A percentile compares a stretch with the other conserved stretches of the same genome.
Evolutionary conservation across 2,329 filamentous ascomycete species (phyloP).

Genomic region (Cytospora mali): DNA sequence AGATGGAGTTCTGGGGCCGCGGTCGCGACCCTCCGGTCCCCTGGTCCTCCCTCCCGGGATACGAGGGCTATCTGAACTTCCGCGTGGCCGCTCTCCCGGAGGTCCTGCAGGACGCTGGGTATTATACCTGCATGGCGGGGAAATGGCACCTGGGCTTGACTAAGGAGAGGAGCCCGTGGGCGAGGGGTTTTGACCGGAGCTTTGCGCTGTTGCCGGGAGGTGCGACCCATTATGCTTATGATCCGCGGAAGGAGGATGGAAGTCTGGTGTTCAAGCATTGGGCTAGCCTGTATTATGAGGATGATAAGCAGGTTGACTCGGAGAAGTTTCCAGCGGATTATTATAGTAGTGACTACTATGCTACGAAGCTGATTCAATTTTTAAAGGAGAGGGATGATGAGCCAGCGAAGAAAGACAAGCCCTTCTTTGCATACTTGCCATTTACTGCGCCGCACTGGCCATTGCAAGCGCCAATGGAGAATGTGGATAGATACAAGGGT

Average conservation of each 20-base stretch:
- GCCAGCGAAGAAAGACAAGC: slow-evolving; percentile 37
- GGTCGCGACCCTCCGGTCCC: slow-evolving; percentile 25
- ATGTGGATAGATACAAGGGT: slow-evolving; percentile 55
- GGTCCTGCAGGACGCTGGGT: slow-evolving; percentile 36
- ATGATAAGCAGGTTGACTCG: not conserved
- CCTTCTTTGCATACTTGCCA: slow-evolving; percentile 63
- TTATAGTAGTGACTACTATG: slow-evolving; percentile 56
- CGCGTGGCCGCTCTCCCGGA: slow-evolving; percentile 36
- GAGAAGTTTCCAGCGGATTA: slow-evolving; percentile 50
- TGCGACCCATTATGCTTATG: slow-evolving; percentile 57
- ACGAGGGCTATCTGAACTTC: slow-evolving; percentile 39
- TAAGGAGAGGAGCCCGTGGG: slow-evolving; percentile 56
- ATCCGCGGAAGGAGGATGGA: slow-evolving; percentile 41
- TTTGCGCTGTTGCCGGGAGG: slow-evolving; percentile 64
- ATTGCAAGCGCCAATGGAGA: slow-evolving; percentile 55
- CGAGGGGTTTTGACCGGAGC: slow-evolving; percentile 61
- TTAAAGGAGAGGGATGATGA: slow-evolving; percentile 48
- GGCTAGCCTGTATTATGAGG: not conserved
- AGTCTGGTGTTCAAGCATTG: not conserved
- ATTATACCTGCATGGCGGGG: slow-evolving; percentile 37
- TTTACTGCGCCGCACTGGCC: slow-evolving; percentile 68
- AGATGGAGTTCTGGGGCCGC: slow-evolving; percentile 52
- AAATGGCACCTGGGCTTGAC: slow-evolving; percentile 51
- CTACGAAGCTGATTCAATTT: slow-evolving; percentile 54
- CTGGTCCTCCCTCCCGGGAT: slow-evolving; percentile 32